Base-by-base conservation (phyloP, 768 basidiomycete genomes). In the Scleroderma bovista region DNA sequence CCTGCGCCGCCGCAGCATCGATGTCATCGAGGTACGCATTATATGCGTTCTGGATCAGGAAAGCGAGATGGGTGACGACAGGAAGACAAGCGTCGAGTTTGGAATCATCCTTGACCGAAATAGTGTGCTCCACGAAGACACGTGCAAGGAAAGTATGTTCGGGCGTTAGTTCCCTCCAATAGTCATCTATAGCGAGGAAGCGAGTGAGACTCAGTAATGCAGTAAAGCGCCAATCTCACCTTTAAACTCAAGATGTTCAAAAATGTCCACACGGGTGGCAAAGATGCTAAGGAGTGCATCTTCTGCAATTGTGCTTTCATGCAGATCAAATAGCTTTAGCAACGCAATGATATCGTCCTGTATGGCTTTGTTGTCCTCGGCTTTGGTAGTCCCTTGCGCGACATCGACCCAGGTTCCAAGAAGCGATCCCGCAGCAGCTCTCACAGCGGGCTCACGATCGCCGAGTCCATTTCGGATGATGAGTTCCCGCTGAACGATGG, bases 401-500 rank as follows among this genome's bases (percentile, higher is more conserved):
- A 74, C 69, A 39, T 89, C 83, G 7, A 90, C 75, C 95, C 95
- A 98, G 7, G 69, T 73, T 0, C 75, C 80, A 15, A 97, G 67
- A 41, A 96, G 76, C 2, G 76, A 76, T 2, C 77, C 83, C 0
- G 93, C 85, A 1, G 89, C 90, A 16, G 75, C 69, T 26, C 83
- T 75, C 2, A 97, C 92, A 2, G 69, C 63, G 0, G 76, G 71
- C 51, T 96, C 92, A 23, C 95, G 79, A 67, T 97, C 95, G 0
- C 88, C 84, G 3, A 97, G 73, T 2, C 95, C 95, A 59, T 88
- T 82, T 17, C 79, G 77, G 2, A 95, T 80, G 42, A 95, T 78
- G 20, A 79, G 70, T 58, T 92, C 88, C 11, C 93, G 74, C 58
- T 94, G 88, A 0, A 76, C 69, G 23, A 89, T 81, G 2, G 76